These are phyloP conservation scores for Vinca major DNA, from an alignment of 305 asterid genomes.

Conservation along the genomic window DNA sequence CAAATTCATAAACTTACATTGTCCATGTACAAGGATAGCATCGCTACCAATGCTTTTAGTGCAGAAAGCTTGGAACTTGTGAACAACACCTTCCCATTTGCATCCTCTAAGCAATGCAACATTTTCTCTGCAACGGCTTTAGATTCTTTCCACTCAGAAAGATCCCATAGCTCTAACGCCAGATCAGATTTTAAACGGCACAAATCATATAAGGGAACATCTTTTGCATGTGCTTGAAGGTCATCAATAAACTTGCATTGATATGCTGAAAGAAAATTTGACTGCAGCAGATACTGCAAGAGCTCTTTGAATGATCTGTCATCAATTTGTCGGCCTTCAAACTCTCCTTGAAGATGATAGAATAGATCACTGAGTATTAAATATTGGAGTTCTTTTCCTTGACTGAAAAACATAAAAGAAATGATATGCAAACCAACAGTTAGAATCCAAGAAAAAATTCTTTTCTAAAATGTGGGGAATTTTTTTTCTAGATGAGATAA, in stretches of 20 bases:
- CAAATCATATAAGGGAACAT: constrained; percentile 44
- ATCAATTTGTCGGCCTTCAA: constrained; percentile 77
- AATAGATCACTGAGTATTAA: constrained; percentile 70
- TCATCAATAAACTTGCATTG: constrained; percentile 36
- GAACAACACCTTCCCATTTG: constrained; percentile 45
- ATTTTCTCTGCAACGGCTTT: constrained; percentile 57
- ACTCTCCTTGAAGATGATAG: constrained; percentile 90
- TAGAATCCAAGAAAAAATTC: not conserved
- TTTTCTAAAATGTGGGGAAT: not conserved
- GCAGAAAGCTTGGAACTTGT: constrained; percentile 69
- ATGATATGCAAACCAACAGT: constrained; percentile 7
- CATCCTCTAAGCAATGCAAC: constrained; percentile 54
- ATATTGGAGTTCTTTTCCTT: constrained; percentile 56
- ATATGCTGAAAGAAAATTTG: constrained; percentile 56
- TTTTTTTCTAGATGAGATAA: not conserved
- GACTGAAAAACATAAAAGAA: constrained; percentile 34
- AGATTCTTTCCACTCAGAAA: constrained; percentile 56
- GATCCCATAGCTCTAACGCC: constrained; percentile 76
- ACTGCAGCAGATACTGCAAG: constrained; percentile 55
- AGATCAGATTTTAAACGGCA: constrained; percentile 54
- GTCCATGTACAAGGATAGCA: constrained; percentile 35
- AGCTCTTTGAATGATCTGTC: constrained; percentile 74
- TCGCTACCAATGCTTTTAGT: constrained; percentile 54
- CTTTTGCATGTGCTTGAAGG: constrained; percentile 30
- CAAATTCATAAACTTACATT: constrained; percentile 39